Conservation (phyloP, 2,329 filamentous ascomycete genomes). For the Fusarium robinianum region DNA sequence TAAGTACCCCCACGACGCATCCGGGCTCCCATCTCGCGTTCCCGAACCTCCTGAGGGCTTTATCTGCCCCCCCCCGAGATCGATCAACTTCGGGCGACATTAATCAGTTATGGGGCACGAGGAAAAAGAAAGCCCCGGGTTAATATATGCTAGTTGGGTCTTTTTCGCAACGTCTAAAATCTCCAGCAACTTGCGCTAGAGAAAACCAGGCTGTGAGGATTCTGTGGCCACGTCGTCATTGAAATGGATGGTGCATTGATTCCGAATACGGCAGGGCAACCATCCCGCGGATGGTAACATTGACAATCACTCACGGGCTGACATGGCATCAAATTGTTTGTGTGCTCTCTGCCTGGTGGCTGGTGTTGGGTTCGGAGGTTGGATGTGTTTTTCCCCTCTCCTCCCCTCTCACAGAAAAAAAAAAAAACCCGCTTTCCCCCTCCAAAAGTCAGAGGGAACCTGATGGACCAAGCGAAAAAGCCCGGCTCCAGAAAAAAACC, state of each 20-base stretch:
- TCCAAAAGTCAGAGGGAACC: conserved; percentile 23
- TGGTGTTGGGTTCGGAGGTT: no score
- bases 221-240: conserved; percentile 30
- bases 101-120: no score
- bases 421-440: conserved; percentile 20
- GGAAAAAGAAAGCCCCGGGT: no score
- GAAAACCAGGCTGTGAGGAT: no score
- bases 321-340: conserved; percentile 29
- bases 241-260: conserved; percentile 15
- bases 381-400: no score
- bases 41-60: conserved; percentile 5
- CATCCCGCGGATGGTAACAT: conserved; percentile 34
- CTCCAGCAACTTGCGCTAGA: no score
- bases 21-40: conserved; percentile 8
- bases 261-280: conserved; percentile 26
- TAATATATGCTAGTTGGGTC: no score
- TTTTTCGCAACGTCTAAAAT: no score
- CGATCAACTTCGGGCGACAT: not conserved
- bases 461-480: not conserved
- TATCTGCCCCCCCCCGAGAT: not conserved
- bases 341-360: conserved; percentile 27
- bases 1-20: conserved; percentile 5
- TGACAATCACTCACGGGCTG: conserved; percentile 33
- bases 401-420: conserved; percentile 9
- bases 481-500: conserved; percentile 32